These are phyloP conservation scores for Neurospora tetrasperma DNA, from an alignment of 495 filamentous ascomycete species.

Conservation along the genomic window DNA sequence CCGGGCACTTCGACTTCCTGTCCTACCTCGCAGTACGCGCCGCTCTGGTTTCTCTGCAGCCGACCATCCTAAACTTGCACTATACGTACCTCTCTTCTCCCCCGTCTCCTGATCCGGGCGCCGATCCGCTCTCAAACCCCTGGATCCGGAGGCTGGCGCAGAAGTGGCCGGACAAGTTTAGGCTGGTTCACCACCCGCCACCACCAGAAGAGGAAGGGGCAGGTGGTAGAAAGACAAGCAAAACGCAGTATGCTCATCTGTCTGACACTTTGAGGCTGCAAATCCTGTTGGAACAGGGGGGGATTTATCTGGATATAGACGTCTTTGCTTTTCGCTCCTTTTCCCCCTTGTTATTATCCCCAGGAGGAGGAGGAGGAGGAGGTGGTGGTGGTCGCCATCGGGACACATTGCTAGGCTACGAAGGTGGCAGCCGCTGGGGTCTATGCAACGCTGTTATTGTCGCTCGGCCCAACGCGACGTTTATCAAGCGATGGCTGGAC, in stretches of 20 bases:
- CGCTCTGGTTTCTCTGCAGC: constrained; percentile 32
- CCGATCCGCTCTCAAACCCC: constrained; percentile 28
- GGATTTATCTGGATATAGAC: constrained; percentile 37
- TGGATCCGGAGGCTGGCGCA: constrained; percentile 29
- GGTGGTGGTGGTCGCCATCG: too few species aligned
- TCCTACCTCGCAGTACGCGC: constrained; percentile 36
- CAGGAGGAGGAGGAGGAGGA: neutral
- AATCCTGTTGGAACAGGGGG: constrained; percentile 31
- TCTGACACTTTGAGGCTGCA: constrained; percentile 36
- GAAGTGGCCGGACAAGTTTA: constrained; percentile 20
- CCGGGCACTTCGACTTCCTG: constrained; percentile 34
- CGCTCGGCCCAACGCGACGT: constrained; percentile 30
- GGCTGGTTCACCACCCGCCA: constrained; percentile 30
- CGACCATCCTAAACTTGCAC: constrained; percentile 34
- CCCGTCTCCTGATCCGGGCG: constrained; percentile 25
- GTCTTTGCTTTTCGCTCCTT: constrained; percentile 34
- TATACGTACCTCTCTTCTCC: constrained; percentile 34
- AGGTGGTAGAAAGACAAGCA: neutral
- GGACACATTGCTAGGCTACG: constrained; percentile 33
- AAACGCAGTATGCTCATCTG: constrained; percentile 28
- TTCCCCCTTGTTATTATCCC: constrained; percentile 15
- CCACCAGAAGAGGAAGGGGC: constrained; percentile 6
- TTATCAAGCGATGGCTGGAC: constrained; percentile 33
- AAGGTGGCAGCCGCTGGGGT: constrained; percentile 36
- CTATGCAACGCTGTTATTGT: constrained; percentile 39